Evolutionary conservation across 2,329 filamentous ascomycete genomes (phyloP), one percentile per base, ranked within the genome.

Genomic region (Paraconiothyrium brasiliense): DNA sequence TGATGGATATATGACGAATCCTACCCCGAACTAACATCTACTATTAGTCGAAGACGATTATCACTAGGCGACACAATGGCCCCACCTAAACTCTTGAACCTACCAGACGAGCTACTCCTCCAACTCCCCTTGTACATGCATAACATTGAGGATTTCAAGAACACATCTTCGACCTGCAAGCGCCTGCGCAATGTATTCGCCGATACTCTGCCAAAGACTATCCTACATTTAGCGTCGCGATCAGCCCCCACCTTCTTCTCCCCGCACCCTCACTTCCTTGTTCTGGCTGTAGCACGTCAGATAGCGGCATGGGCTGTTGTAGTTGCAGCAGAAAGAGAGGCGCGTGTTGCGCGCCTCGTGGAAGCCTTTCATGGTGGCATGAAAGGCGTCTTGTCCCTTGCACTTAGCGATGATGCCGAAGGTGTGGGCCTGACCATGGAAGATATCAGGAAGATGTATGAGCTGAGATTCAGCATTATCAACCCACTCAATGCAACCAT

Each of bases 201-300:
- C 7, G 32, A 56, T 7, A 56, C 54, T 13, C 32, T 56, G 30
- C 54, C 54, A 35, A 47, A 56, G n/a, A 56, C 54, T 0, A 47
- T 56, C 30, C 54, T 56, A 22, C 43, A 14, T n/a, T 34, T 56
- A 32, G 54, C 54, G 24, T 20, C 54, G 13, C 16, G 32, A 2
- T 47, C 54, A 39, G 54, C 43, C 54, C 54, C 54, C 6, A 56
- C 54, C 41, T 56, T 56, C 41, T 56, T 56, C 43, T 35, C 41
- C 13, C 54, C 54, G 32, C 54, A 56, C 6, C 54, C 54, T 2
- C 13, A 47, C 20, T 56, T 56, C 20, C 54, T 56, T 9, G 54
- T 44, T 30, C 54, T 56, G 4, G 30, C 27, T 39, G 43, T 56
- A 11, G 54, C 54, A 11, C 54, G 41, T 30, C 41, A 37, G 32